Evolutionary conservation across 2,329 filamentous ascomycete species (phyloP).

Genomic region (Coleophoma crateriformis): DNA sequence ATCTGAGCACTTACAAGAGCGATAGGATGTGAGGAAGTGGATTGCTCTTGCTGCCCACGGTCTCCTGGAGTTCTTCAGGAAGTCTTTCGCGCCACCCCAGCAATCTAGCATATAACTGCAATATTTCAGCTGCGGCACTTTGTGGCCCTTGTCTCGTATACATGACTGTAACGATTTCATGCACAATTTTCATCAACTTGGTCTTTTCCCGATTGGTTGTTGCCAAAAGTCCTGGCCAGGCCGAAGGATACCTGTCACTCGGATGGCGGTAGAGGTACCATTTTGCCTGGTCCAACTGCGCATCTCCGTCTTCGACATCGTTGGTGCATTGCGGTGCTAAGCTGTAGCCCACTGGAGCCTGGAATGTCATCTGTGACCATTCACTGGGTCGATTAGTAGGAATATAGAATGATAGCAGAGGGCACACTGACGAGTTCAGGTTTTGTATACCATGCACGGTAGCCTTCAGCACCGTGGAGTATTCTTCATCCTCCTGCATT

Average conservation of each 20-base stretch:
- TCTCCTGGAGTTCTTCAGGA: conserved; percentile 15
- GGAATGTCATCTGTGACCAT: conserved; percentile 27
- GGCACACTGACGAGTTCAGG: conserved; percentile 25
- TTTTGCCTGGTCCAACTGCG: conserved; percentile 10
- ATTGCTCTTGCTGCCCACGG: conserved; percentile 13
- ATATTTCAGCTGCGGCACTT: conserved; percentile 15
- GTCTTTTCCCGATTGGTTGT: conserved; percentile 25
- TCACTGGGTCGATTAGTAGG: conserved; percentile 22
- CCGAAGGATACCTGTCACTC: conserved; percentile 10
- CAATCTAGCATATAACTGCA: conserved; percentile 22
- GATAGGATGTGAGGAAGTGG: conserved; percentile 26
- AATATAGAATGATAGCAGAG: background rate
- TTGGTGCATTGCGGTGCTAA: conserved; percentile 3
- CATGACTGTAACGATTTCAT: conserved; percentile 18
- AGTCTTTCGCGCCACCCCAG: conserved; percentile 21
- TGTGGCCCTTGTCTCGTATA: conserved; percentile 12
- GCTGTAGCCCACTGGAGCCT: conserved; percentile 12
- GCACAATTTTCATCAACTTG: conserved; percentile 21
- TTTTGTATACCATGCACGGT: conserved; percentile 25
- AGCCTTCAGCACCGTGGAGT: conserved; percentile 20
- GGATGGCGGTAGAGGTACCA: conserved; percentile 22
- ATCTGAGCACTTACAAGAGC: conserved; percentile 22
- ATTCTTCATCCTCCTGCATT: conserved; percentile 11
- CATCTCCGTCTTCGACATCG: conserved; percentile 9
- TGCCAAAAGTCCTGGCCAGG: conserved; percentile 17